Evolutionary conservation across 805 yeast species (phyloP).

Genomic region (Saccharomycodes ludwigii): DNA sequence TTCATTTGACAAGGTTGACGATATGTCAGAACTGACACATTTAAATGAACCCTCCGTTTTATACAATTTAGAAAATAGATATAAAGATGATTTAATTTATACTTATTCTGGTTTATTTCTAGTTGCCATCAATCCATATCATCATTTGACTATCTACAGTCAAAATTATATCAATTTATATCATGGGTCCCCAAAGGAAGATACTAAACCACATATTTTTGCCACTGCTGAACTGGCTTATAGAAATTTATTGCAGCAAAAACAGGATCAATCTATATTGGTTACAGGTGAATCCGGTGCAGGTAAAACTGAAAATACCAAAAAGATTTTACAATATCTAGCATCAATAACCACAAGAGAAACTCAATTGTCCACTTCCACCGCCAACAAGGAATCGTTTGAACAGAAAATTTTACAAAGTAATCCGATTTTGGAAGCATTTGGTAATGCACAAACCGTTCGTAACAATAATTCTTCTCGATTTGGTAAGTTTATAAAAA

Average conservation of each 20-base stretch:
- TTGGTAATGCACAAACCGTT: conserved; percentile 94
- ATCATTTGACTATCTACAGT: conserved; percentile 57
- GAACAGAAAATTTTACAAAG: conserved; percentile 85
- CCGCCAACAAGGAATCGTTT: conserved; percentile 28
- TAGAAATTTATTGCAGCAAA: conserved; percentile 54
- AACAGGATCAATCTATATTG: conserved; percentile 74
- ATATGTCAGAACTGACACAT: conserved; percentile 91
- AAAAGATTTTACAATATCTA: conserved; percentile 83
- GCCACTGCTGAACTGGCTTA: conserved; percentile 83
- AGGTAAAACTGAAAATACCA: conserved; percentile 96
- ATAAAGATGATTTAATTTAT: conserved; percentile 66
- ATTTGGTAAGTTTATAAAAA: conserved; percentile 90
- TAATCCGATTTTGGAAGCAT: conserved; percentile 89
- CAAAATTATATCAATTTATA: conserved; percentile 43
- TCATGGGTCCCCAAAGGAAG: conserved; percentile 33
- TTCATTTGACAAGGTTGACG: conserved; percentile 80
- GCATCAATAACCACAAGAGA: conserved; percentile 53
- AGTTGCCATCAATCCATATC: conserved; percentile 93
- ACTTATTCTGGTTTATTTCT: conserved; percentile 92
- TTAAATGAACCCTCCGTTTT: conserved; percentile 94
- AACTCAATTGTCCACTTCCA: conserved; percentile 5
- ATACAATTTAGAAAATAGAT: conserved; percentile 67
- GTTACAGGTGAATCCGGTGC: conserved; percentile 99
- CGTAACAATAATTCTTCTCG: conserved; percentile 91
- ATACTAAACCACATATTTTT: conserved; percentile 74